Percentiles rank a stretch among this genome's conserved stretches.
Conservation (phyloP, 1,284 basidiomycete species). For the Cryptococcus sp. region DNA sequence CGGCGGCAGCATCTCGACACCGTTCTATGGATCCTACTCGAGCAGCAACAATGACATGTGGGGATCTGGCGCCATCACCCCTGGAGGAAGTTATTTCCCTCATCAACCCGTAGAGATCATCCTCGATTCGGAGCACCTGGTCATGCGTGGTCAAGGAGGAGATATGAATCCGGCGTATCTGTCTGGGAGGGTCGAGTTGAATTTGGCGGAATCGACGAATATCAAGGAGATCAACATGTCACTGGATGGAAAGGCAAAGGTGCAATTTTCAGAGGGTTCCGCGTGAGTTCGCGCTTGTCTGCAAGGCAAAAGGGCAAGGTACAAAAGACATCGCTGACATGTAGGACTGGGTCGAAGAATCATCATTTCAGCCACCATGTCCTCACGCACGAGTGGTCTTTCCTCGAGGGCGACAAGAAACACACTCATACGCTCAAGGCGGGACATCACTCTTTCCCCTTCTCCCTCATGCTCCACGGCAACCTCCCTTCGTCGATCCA, state of each 20-base stretch:
- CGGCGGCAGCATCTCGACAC: too few relatives aligned
- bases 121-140: slow-evolving; percentile 63
- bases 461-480: slow-evolving; percentile 70
- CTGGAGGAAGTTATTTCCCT: slow-evolving; percentile 20
- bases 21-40: slow-evolving; percentile 4
- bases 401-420: slow-evolving; percentile 58
- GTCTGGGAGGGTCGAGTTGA: slow-evolving; percentile 66
- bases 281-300: too few relatives aligned
- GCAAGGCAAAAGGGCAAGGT: too few relatives aligned
- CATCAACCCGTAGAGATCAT: slow-evolving; percentile 60
- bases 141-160: slow-evolving; percentile 70
- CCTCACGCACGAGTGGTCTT: slow-evolving; percentile 73
- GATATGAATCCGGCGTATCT: slow-evolving; percentile 69
- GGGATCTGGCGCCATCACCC: slow-evolving; percentile 17
- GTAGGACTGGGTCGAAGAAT: slow-evolving; percentile 22
- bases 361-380: slow-evolving; percentile 59
- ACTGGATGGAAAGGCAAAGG: slow-evolving; percentile 72
- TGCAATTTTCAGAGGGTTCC: slow-evolving; percentile 60
- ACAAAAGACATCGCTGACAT: neutral
- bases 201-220: slow-evolving; percentile 71
- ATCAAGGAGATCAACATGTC: slow-evolving; percentile 80
- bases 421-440: slow-evolving; percentile 77
- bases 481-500: slow-evolving; percentile 70
- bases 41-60: slow-evolving; percentile 8
- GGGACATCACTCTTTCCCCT: slow-evolving; percentile 61